A percentile compares a stretch with the other conserved stretches of the same genome.
These are phyloP conservation scores for Plantago elongata DNA, from an alignment of 257 asterid species.

Conservation along the genomic window DNA sequence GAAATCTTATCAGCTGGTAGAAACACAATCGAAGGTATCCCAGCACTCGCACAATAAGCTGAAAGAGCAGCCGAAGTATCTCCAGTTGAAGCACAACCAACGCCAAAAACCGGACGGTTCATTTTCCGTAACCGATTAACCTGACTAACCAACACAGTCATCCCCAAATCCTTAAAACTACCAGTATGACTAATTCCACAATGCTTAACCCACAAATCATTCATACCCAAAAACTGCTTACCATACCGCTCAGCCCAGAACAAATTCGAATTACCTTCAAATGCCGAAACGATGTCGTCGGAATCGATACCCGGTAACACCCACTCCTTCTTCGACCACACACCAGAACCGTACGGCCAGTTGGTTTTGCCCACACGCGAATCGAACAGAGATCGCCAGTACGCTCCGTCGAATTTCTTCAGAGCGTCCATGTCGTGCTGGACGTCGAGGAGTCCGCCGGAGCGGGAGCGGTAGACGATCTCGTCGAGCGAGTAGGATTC, in stretches of 20 bases:
- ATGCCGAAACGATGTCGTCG: slow-evolving; percentile 55
- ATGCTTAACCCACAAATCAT: slow-evolving; percentile 54
- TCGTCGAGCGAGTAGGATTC: slow-evolving; percentile 65
- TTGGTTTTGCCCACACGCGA: slow-evolving; percentile 52
- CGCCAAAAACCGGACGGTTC: slow-evolving; percentile 38
- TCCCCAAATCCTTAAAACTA: slow-evolving; percentile 55
- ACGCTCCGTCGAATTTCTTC: slow-evolving; percentile 44
- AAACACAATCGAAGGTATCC: slow-evolving; percentile 74
- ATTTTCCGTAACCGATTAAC: slow-evolving; percentile 48
- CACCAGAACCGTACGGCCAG: slow-evolving; percentile 71
- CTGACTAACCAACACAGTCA: slow-evolving; percentile 60
- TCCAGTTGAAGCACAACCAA: slow-evolving; percentile 66
- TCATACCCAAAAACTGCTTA: slow-evolving; percentile 35
- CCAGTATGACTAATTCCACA: slow-evolving; percentile 65
- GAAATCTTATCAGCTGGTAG: slow-evolving; percentile 69
- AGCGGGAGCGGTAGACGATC: slow-evolving; percentile 48
- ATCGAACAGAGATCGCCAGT: slow-evolving; percentile 54
- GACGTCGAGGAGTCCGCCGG: slow-evolving; percentile 61
- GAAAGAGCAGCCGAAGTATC: slow-evolving; percentile 75
- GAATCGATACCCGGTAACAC: slow-evolving; percentile 41
- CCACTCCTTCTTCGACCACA: slow-evolving; percentile 67
- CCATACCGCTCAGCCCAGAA: slow-evolving; percentile 60
- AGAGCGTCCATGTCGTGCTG: slow-evolving; percentile 53
- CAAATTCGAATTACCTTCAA: slow-evolving; percentile 52
- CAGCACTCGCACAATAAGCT: slow-evolving; percentile 75